Conservation (phyloP, 352 stramenopile genomes). For the Pythium coloratum region DNA sequence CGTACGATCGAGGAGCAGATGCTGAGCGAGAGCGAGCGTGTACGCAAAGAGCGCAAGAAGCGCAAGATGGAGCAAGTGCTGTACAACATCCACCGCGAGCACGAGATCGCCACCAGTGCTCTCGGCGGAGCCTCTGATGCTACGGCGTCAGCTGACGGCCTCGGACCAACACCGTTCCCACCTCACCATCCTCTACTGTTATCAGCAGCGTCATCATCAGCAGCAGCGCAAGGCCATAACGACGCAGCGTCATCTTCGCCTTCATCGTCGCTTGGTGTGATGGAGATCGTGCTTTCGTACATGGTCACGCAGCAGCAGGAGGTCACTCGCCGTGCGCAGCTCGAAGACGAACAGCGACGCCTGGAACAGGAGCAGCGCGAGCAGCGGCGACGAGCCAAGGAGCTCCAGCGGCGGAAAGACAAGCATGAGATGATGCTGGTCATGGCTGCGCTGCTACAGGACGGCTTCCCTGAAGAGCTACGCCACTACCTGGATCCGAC, state of each 20-base stretch:
- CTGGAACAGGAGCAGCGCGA: slow-evolving; percentile 34
- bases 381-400: slow-evolving; percentile 33
- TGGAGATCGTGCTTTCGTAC: slow-evolving; percentile 57
- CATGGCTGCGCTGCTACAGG: slow-evolving; percentile 41
- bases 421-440: slow-evolving; percentile 62
- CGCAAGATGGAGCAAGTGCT: slow-evolving; percentile 58
- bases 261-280: slow-evolving; percentile 25
- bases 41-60: slow-evolving; percentile 62
- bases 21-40: slow-evolving; percentile 53
- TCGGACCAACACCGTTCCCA: background rate
- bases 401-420: slow-evolving; percentile 35
- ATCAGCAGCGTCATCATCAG: background rate
- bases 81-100: slow-evolving; percentile 50
- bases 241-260: slow-evolving; percentile 3
- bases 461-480: slow-evolving; percentile 46
- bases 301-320: slow-evolving; percentile 57
- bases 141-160: background rate
- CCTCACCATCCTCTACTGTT: background rate
- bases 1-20: slow-evolving; percentile 47
- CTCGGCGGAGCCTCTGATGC: background rate
- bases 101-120: slow-evolving; percentile 20
- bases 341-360: slow-evolving; percentile 34
- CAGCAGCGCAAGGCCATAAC: background rate
- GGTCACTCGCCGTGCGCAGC: slow-evolving; percentile 31
- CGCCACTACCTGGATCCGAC: slow-evolving; percentile 35